Base-by-base conservation (phyloP, 2,329 filamentous ascomycete genomes). In the Pseudogymnoascus sp. region DNA sequence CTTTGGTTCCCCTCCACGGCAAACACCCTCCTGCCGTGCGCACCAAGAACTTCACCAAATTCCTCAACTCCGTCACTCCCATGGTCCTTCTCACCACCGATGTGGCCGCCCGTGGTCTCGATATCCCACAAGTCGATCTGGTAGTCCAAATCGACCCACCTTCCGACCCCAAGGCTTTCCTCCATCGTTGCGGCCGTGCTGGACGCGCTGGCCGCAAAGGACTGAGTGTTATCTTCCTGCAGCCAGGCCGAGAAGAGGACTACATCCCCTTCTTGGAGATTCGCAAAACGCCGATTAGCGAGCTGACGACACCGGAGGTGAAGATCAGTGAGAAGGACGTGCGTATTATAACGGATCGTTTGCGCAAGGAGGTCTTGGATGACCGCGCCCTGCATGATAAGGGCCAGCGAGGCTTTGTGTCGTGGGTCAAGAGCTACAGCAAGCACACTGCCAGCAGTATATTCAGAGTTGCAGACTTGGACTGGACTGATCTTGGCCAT, bases 371-470 rank as follows among this genome's bases (percentile, higher is more conserved):
- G 3, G 82, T 87, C 11, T 71, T 73, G 40, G 69, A 76, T 7
- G 83, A 85, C 66, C 77, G 81, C 46, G 81, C 78, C 3, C 73
- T 77, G 1, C 88, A 95, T 73, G 92, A 97, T 74, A 95, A 96
- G 71, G 92, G 89, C 0, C 91, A 96, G 72, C 87, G 88, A 66
- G 95, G 88, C 0, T 97, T 99, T 69, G 93, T 97, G 21, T 93
- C 89, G 72, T 97, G 92, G 90, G 86, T 96, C 1, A 86, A 92
- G 72, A 89, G 90, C 68, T 97, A 97, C 77, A 89, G 86, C 72
- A 96, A 95, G 71, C 95, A 97, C 71, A 87, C 93, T 68, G 92
- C 93, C 0, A 88, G 86, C 65, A 96, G 91, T 71, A 97, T 99
- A 68, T 99, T 99, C 79, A 86, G 89, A 9, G 79, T 91, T 1